Evolutionary conservation across 164 flowering plant species (phyloP).

Genomic region (Macadamia integrifolia): DNA sequence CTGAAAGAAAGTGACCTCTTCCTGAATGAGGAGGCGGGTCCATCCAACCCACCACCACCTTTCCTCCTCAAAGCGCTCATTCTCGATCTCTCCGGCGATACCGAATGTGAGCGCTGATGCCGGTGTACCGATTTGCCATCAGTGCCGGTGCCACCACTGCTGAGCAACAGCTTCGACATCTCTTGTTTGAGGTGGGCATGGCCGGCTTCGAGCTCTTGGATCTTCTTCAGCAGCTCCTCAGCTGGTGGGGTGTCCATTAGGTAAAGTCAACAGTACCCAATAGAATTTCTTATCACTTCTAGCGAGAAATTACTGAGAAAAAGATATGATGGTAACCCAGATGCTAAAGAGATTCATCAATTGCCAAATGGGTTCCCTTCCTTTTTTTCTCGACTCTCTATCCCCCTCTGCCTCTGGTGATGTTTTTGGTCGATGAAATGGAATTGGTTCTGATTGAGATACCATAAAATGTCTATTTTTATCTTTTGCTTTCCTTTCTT

Average conservation of each 20-base stretch:
- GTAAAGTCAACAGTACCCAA: neutral
- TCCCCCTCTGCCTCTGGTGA: too few relatives aligned
- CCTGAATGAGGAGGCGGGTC: constrained; percentile 26
- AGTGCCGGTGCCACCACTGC: constrained; percentile 12
- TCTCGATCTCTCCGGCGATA: constrained; percentile 62
- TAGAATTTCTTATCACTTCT: neutral
- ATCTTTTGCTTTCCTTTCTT: too few relatives aligned
- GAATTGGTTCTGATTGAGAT: too few relatives aligned
- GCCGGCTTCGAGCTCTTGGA: constrained; percentile 72
- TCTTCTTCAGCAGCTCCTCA: constrained; percentile 78
- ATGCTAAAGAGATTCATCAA: too few relatives aligned
- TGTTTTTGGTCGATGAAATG: too few relatives aligned
- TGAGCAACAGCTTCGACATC: constrained; percentile 58
- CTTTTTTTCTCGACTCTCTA: too few relatives aligned
- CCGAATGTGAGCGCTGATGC: constrained; percentile 64
- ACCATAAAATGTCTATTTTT: too few relatives aligned
- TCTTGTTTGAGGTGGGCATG: constrained; percentile 68
- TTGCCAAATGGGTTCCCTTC: too few relatives aligned
- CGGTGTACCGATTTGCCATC: constrained; percentile 9
- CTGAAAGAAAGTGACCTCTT: constrained; percentile 51
- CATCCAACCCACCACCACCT: constrained; percentile 21
- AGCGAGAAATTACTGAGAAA: too few relatives aligned
- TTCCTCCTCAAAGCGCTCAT: constrained; percentile 18
- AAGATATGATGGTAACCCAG: too few relatives aligned
- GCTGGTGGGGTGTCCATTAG: constrained; percentile 46